These are phyloP conservation scores for Epichloe brachyelytri DNA, from an alignment of 2,329 filamentous ascomycete species.

Conservation along the genomic window DNA sequence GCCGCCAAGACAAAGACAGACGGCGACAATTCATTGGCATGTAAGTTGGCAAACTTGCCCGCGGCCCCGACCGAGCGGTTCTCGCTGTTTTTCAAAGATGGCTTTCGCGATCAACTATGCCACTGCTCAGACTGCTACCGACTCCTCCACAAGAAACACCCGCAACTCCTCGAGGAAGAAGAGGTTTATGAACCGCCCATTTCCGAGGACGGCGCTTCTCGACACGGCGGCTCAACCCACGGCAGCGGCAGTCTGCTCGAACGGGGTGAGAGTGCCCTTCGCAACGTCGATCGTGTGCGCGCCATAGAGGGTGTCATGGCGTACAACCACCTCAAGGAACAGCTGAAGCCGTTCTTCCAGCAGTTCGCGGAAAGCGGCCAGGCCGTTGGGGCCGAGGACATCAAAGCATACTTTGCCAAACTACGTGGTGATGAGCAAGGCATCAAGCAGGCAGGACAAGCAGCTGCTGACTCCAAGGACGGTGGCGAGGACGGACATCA, in stretches of 20 bases:
- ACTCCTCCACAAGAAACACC: slow-evolving; percentile 51
- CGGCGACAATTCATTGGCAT: slow-evolving; percentile 19
- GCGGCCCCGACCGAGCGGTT: slow-evolving; percentile 44
- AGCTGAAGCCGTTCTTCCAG: slow-evolving; percentile 87
- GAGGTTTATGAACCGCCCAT: slow-evolving; percentile 87
- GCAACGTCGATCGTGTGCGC: slow-evolving; percentile 80
- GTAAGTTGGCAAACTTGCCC: slow-evolving; percentile 51
- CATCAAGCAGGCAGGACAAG: slow-evolving; percentile 49
- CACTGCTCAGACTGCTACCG: slow-evolving; percentile 72
- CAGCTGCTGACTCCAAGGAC: slow-evolving; percentile 27
- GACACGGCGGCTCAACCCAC: slow-evolving; percentile 41
- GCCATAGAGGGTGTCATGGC: slow-evolving; percentile 97
- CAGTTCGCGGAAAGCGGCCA: slow-evolving; percentile 86
- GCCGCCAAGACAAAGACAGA: neutral
- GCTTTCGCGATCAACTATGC: slow-evolving; percentile 75
- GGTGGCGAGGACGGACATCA: slow-evolving; percentile 20
- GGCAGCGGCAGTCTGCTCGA: slow-evolving; percentile 79
- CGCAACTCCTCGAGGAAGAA: slow-evolving; percentile 85
- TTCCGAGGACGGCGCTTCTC: slow-evolving; percentile 48
- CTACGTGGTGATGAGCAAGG: slow-evolving; percentile 74
- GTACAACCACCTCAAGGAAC: slow-evolving; percentile 91
- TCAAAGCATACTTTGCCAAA: slow-evolving; percentile 93
- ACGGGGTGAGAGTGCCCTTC: slow-evolving; percentile 81
- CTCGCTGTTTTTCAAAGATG: slow-evolving; percentile 68
- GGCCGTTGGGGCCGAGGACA: slow-evolving; percentile 84